Evolutionary conservation across 768 basidiomycete genomes (phyloP).

Genomic region (Pisolithus orientalis): DNA sequence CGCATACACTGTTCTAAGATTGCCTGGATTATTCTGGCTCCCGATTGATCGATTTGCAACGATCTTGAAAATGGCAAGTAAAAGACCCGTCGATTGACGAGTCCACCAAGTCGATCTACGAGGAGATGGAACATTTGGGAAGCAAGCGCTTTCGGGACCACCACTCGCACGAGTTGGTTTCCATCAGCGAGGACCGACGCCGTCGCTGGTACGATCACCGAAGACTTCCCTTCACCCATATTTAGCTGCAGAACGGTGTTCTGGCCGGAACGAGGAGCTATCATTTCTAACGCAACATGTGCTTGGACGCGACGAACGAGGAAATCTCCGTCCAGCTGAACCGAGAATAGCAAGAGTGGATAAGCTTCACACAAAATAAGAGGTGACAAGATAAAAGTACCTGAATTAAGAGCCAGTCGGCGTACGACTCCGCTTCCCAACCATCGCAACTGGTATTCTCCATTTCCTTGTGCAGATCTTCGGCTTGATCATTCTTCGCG

Average conservation of each 20-base stretch:
- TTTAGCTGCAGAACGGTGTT: constrained; percentile 24
- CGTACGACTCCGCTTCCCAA: constrained; percentile 1
- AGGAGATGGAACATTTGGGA: constrained; percentile 25
- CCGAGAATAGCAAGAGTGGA: not conserved
- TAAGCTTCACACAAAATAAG: not conserved
- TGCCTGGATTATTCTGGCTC: not conserved
- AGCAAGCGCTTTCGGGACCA: constrained; percentile 21
- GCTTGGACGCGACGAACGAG: constrained; percentile 18
- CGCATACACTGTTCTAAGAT: constrained; percentile 11
- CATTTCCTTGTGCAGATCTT: constrained; percentile 6
- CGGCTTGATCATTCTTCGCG: constrained; percentile 4
- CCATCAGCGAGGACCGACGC: constrained; percentile 18
- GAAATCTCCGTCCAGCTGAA: constrained; percentile 22
- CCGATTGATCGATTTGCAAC: constrained; percentile 1
- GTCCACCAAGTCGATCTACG: constrained; percentile 16
- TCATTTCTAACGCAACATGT: constrained; percentile 22
- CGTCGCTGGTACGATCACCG: constrained; percentile 25
- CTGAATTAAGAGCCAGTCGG: constrained; percentile 11
- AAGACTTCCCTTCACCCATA: constrained; percentile 33
- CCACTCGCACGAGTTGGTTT: constrained; percentile 18
- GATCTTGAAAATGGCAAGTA: constrained; percentile 22
- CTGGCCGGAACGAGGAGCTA: constrained; percentile 11
- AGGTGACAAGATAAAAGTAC: not conserved
- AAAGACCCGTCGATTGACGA: constrained; percentile 23
- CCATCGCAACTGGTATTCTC: constrained; percentile 1